Percentiles rank a stretch among this genome's conserved stretches.
Evolutionary conservation across 1,139 yeast genomes (phyloP).

Genomic region (Hyphopichia pseudoburtonii): DNA sequence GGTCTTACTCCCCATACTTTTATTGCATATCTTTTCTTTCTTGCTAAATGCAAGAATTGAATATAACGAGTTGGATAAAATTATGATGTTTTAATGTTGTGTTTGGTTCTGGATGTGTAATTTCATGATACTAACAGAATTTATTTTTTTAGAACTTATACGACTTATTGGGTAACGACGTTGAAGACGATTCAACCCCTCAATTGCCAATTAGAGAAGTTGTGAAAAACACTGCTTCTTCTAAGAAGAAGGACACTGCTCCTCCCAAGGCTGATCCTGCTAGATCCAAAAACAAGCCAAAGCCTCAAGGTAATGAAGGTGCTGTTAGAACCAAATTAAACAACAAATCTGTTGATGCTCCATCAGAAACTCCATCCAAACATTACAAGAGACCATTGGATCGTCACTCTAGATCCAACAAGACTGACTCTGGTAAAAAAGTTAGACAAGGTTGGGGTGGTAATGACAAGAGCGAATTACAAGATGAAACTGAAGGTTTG

Average conservation of each 20-base stretch:
- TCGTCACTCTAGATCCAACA: constrained; percentile 84
- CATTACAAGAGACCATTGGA: constrained; percentile 68
- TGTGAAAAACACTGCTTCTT: constrained; percentile 79
- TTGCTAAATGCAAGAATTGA: neutral
- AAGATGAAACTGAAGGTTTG: constrained; percentile 64
- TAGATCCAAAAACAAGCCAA: constrained; percentile 74
- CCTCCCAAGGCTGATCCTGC: constrained; percentile 83
- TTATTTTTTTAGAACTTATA: constrained; percentile 37
- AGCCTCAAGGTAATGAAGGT: constrained; percentile 84
- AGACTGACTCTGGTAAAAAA: constrained; percentile 83
- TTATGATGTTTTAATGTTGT: neutral
- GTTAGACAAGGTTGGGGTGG: constrained; percentile 83
- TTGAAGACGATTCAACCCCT: constrained; percentile 57
- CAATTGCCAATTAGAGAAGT: constrained; percentile 65
- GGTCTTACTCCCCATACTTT: too few relatives aligned
- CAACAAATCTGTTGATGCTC: constrained; percentile 69
- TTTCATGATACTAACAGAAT: constrained; percentile 23
- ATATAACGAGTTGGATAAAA: neutral
- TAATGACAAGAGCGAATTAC: constrained; percentile 59
- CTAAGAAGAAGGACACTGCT: constrained; percentile 85
- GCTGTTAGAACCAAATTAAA: constrained; percentile 75
- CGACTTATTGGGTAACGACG: constrained; percentile 70
- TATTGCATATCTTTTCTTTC: too few relatives aligned
- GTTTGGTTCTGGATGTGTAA: too few relatives aligned
- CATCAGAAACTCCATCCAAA: constrained; percentile 51